Evolutionary conservation across 805 yeast genomes (phyloP).

Genomic region (Kodamaea laetipori): DNA sequence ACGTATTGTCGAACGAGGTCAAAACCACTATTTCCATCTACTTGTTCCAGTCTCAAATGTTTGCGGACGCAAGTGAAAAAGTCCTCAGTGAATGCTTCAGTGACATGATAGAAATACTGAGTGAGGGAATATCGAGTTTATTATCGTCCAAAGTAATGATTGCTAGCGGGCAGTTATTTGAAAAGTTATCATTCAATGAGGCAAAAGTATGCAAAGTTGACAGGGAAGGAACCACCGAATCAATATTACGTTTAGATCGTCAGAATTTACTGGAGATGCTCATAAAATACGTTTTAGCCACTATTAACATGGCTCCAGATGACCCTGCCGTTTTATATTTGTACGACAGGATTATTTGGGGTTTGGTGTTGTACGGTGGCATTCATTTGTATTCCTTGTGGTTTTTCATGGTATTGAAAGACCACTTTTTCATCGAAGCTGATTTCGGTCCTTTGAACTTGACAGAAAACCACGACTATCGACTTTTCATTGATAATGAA

Average conservation of each 20-base stretch:
- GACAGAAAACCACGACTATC: constrained; percentile 32
- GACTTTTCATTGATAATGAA: constrained; percentile 16
- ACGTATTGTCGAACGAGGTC: constrained; percentile 3
- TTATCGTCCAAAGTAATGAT: background rate
- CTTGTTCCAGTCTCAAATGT: constrained; percentile 4
- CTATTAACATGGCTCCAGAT: constrained; percentile 32
- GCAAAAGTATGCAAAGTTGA: constrained; percentile 5
- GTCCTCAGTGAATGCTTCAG: background rate
- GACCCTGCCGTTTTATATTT: constrained; percentile 37
- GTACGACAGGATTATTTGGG: constrained; percentile 44
- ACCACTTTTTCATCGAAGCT: constrained; percentile 25
- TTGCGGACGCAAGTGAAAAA: background rate
- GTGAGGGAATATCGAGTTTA: background rate
- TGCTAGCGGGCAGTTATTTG: constrained; percentile 24
- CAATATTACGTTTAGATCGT: constrained; percentile 9
- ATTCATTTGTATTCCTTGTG: constrained; percentile 43
- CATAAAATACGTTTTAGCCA: constrained; percentile 38
- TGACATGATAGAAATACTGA: constrained; percentile 3
- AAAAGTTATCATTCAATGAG: constrained; percentile 19
- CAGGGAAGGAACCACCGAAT: background rate
- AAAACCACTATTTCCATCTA: constrained; percentile 8
- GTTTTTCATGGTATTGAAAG: constrained; percentile 42
- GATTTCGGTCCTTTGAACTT: constrained; percentile 25
- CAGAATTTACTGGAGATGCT: constrained; percentile 35
- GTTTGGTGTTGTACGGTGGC: constrained; percentile 47